phyloP scores from a whole-genome alignment of 306 rosid genomes.

The Cucumis hystrix region DNA sequence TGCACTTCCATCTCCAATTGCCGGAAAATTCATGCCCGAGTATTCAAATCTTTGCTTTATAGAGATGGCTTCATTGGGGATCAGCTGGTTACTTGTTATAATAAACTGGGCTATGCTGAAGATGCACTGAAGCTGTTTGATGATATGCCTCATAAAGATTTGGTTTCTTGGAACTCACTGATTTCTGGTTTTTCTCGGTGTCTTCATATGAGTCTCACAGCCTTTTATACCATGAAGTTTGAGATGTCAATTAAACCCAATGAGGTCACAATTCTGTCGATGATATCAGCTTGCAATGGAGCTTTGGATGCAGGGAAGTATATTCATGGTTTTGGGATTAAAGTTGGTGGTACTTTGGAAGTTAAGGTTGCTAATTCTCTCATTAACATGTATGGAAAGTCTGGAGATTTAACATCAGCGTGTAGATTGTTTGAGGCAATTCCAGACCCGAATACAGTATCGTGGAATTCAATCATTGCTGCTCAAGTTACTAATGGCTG shows the following conservation, averaged over 20 bases:
- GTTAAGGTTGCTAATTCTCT: slow-evolving; percentile 49
- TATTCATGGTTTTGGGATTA: slow-evolving; percentile 44
- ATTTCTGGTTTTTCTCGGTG: slow-evolving; percentile 42
- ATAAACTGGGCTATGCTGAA: slow-evolving; percentile 27
- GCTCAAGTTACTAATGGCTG: slow-evolving; percentile 28
- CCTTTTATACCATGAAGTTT: slow-evolving; percentile 30
- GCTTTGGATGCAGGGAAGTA: slow-evolving; percentile 33
- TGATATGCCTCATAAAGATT: slow-evolving; percentile 48
- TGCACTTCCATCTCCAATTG: slow-evolving; percentile 33
- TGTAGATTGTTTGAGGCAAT: slow-evolving; percentile 38
- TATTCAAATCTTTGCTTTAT: slow-evolving; percentile 41
- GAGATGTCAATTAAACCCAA: slow-evolving; percentile 26
- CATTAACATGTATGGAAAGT: slow-evolving; percentile 60
- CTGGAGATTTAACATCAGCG: slow-evolving; percentile 25
- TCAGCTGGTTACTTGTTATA: slow-evolving; percentile 40
- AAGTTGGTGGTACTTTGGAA: slow-evolving; percentile 37
- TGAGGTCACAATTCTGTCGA: slow-evolving; percentile 42
- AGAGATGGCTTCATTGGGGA: slow-evolving; percentile 67
- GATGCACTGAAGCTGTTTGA: slow-evolving; percentile 53
- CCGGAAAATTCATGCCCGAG: slow-evolving; percentile 46
- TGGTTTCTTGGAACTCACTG: slow-evolving; percentile 60
- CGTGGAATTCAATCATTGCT: slow-evolving; percentile 61
- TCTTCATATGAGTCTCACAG: slow-evolving; percentile 28
- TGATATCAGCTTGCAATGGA: slow-evolving; percentile 42
- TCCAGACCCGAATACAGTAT: slow-evolving; percentile 29